Evolutionary conservation across 78 protist genomes (phyloP).

Genomic region (Dictyostelium capitatum): DNA sequence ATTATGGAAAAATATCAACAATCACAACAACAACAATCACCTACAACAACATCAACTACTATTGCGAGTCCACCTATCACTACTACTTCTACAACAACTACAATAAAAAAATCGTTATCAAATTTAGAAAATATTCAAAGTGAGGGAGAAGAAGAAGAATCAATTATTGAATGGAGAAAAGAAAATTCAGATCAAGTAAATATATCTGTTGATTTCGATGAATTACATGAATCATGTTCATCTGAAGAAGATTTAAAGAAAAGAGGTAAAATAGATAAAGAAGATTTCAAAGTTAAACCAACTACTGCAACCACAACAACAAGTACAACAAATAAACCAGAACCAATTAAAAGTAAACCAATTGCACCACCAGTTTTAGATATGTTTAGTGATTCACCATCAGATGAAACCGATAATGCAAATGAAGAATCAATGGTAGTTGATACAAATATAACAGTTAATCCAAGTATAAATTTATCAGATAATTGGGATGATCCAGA

Average conservation of each 20-base stretch:
- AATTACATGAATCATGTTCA: slow-evolving; percentile 33
- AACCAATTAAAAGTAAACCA: background rate
- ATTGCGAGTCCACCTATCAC: background rate
- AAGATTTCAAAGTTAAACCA: slow-evolving; percentile 25
- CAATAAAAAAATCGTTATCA: background rate
- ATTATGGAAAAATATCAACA: slow-evolving; percentile 60
- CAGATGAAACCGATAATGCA: background rate
- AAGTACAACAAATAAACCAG: background rate
- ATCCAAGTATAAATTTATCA: slow-evolving; percentile 19
- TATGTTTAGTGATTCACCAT: slow-evolving; percentile 87
- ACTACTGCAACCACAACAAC: background rate
- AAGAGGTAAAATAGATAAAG: slow-evolving; percentile 45
- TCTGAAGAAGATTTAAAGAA: slow-evolving; percentile 74
- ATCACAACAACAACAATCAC: background rate
- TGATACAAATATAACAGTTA: background rate
- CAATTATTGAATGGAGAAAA: slow-evolving; percentile 45
- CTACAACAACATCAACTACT: background rate
- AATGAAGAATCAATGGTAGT: background rate
- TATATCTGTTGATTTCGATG: background rate
- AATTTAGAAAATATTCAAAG: background rate
- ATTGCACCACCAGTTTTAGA: slow-evolving; percentile 51
- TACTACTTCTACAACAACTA: background rate
- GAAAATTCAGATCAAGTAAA: background rate
- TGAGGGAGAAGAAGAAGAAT: slow-evolving; percentile 51
- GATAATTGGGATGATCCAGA: slow-evolving; percentile 95